phyloP scores from a whole-genome alignment of 1,284 basidiomycete species.

The Moesziomyces sp. region DNA sequence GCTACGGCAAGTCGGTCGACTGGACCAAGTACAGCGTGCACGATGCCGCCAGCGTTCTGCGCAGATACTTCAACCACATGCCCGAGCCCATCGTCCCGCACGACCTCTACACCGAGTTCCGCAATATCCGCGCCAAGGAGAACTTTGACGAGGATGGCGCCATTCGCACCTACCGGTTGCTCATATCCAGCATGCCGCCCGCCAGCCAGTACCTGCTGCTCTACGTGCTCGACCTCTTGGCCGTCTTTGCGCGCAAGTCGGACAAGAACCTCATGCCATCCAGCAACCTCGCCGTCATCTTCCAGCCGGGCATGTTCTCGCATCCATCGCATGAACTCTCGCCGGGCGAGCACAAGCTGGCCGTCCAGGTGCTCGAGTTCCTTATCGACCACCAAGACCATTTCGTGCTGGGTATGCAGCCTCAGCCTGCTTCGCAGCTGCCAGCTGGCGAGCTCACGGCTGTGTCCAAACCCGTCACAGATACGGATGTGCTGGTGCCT shows the following conservation, averaged over 20 bases:
- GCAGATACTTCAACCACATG: slow-evolving; percentile 94
- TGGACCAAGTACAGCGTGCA: slow-evolving; percentile 93
- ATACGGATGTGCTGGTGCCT: slow-evolving; percentile 46
- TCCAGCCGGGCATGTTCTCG: slow-evolving; percentile 73
- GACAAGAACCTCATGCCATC: slow-evolving; percentile 96
- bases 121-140: slow-evolving; percentile 74
- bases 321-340: slow-evolving; percentile 77
- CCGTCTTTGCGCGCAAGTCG: slow-evolving; percentile 89
- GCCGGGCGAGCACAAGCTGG: slow-evolving; percentile 79
- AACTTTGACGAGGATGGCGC: slow-evolving; percentile 55
- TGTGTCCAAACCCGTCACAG: slow-evolving; percentile 45
- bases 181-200: slow-evolving; percentile 85
- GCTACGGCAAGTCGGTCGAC: slow-evolving; percentile 90
- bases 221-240: slow-evolving; percentile 93
- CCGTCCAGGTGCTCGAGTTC: slow-evolving; percentile 91
- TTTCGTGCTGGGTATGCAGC: slow-evolving; percentile 63
- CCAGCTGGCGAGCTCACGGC: slow-evolving; percentile 56
- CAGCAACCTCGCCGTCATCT: slow-evolving; percentile 72
- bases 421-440: slow-evolving; percentile 55
- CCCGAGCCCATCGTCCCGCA: slow-evolving; percentile 91
- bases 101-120: slow-evolving; percentile 87
- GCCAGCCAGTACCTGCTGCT: slow-evolving; percentile 93
- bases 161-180: slow-evolving; percentile 75
- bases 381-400: slow-evolving; percentile 76
- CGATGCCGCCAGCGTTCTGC: slow-evolving; percentile 94